Evolutionary conservation across 768 basidiomycete species (phyloP).

Genomic region (Pleurotus eryngii): DNA sequence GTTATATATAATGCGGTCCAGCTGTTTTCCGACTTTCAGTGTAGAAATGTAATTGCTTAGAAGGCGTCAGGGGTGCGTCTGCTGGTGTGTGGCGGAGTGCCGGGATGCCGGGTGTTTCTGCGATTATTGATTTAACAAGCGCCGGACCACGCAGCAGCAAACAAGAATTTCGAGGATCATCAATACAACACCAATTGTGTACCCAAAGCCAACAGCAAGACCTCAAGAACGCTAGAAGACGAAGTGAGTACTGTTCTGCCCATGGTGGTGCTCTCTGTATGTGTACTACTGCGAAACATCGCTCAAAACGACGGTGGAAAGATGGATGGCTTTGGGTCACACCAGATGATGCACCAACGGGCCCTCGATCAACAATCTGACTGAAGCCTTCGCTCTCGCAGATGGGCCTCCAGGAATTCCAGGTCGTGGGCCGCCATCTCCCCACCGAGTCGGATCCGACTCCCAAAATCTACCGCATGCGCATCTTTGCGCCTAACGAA

Average conservation of each 20-base stretch:
- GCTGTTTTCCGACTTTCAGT: too few species aligned
- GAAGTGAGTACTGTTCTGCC: background rate
- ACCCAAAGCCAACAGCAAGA: constrained; percentile 3
- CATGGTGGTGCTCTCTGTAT: too few species aligned
- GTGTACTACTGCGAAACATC: too few species aligned
- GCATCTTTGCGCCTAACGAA: constrained; percentile 98
- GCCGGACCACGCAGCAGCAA: too few species aligned
- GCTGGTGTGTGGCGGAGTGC: too few species aligned
- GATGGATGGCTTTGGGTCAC: constrained; percentile 3
- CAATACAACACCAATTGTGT: too few species aligned
- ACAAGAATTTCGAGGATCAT: too few species aligned
- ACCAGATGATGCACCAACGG: background rate
- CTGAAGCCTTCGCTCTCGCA: constrained; percentile 7
- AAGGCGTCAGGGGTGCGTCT: too few species aligned
- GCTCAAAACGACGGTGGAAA: background rate
- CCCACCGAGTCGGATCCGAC: constrained; percentile 90
- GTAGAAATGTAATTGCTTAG: too few species aligned
- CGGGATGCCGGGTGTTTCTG: too few species aligned
- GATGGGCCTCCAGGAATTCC: constrained; percentile 89
- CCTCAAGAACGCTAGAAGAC: background rate
- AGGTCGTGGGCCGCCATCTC: constrained; percentile 96
- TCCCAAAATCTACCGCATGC: constrained; percentile 99
- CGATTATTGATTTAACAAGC: too few species aligned
- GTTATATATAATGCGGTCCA: too few species aligned
- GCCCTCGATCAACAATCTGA: background rate